Conservation (phyloP, 768 basidiomycete genomes). For the Rhodocollybia butyracea region DNA sequence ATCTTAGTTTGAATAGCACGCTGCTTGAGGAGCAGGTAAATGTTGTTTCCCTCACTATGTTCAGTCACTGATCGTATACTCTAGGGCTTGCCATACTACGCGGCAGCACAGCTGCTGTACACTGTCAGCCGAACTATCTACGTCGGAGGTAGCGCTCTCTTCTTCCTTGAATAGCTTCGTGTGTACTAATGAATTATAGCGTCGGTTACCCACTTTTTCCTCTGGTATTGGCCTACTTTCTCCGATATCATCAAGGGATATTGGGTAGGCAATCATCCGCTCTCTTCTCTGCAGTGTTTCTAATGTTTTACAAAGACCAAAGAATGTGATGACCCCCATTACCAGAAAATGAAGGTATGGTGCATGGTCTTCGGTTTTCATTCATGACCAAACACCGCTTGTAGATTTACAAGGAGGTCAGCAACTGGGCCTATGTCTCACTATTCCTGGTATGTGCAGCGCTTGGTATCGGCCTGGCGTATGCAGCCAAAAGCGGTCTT, state of each 20-base stretch:
- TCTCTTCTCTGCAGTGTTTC: not conserved
- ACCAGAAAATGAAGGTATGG: conserved; percentile 33
- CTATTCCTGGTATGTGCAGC: conserved; percentile 28
- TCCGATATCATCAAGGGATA: conserved; percentile 30
- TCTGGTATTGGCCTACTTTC: conserved; percentile 45
- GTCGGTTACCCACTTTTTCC: conserved; percentile 42
- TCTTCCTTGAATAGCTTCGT: not conserved
- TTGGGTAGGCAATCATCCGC: conserved; percentile 9
- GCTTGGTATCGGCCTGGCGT: conserved; percentile 31
- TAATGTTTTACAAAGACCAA: conserved; percentile 27
- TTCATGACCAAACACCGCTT: too few species aligned
- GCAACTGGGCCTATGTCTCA: conserved; percentile 32
- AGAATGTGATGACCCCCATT: conserved; percentile 34
- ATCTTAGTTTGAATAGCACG: conserved; percentile 44
- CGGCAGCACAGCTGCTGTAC: conserved; percentile 39
- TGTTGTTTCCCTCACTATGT: not conserved
- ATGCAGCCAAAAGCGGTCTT: conserved; percentile 31
- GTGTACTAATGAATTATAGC: conserved; percentile 18
- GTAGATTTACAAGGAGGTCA: conserved; percentile 31
- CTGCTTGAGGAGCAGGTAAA: conserved; percentile 35
- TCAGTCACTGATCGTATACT: not conserved
- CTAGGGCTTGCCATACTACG: conserved; percentile 39
- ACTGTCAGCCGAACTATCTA: conserved; percentile 35
- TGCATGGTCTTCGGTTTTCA: not conserved
- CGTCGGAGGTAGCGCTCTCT: conserved; percentile 26